Evolutionary conservation across 2,329 filamentous ascomycete genomes (phyloP), one percentile per base, ranked within the genome.

Genomic region (Pseudogymnoascus verrucosus): DNA sequence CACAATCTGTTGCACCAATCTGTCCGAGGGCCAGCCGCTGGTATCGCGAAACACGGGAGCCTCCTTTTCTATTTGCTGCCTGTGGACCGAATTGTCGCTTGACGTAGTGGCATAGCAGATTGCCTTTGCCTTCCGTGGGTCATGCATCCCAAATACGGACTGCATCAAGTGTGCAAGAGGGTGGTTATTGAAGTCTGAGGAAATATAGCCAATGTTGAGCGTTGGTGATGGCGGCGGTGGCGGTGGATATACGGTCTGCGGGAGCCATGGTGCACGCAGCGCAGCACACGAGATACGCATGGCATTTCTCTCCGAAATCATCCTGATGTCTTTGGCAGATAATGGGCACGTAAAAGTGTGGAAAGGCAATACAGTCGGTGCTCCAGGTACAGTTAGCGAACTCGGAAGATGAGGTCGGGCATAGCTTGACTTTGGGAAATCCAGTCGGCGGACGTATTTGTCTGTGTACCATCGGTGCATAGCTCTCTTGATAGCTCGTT

Each of bases 111-210:
- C 95, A 74, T 99, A 99, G 75, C 95, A 99, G 72, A 93, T 92
- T 0, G 95, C 93, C 69, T 89, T 90, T 14, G 91, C 90, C 26
- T 88, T 85, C 23, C 74, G 76, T 0, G 81, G 81, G 69, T 96
- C 80, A 72, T 99, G 95, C 64, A 98, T 81, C 0, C 95, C 95
- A 76, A 99, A 99, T 5, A 98, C 93, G 1, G 95, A 98, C 77
- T 99, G 95, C 95, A 99, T 99, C 82, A 99, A 76, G 77, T 99
- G 95, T 23, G 95, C 95, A 36, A 99, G 79, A 3, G 95, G 95
- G 73, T 99, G 95, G 70, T 99, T 99, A 73, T 99, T 99, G 77
- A 99, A 99, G 76, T 99, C 95, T 0, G 95, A 98, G 3, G 95
- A 98, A 39, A 99, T 87, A 74, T 99, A 99, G 57, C 95, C 95